Conservation (phyloP, 331 rosid species). For the Malus hybrid region DNA sequence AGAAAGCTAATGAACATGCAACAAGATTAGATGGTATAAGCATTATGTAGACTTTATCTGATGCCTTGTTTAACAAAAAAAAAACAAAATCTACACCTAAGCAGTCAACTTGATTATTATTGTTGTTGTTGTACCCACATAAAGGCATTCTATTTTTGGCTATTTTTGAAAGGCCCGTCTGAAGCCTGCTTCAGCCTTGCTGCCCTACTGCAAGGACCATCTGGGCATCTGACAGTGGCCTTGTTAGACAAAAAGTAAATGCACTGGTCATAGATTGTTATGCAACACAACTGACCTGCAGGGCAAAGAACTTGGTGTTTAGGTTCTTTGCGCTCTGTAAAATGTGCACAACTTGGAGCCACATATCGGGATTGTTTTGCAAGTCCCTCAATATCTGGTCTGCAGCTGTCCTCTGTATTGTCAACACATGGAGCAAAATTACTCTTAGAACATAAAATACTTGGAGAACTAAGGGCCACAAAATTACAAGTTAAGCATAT, state of each 20-base stretch:
- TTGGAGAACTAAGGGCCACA: neutral
- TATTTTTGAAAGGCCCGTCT: neutral
- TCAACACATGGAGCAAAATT: neutral
- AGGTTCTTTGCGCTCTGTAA: conserved; percentile 69
- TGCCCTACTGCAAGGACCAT: neutral
- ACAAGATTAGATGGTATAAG: neutral
- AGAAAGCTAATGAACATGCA: neutral
- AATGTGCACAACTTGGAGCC: conserved; percentile 99
- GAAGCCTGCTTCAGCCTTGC: neutral
- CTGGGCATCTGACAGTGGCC: neutral
- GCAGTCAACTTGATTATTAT: neutral
- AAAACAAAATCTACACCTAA: neutral
- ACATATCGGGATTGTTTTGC: conserved; percentile 91
- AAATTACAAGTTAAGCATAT: neutral
- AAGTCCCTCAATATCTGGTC: conserved; percentile 86
- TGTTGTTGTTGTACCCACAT: neutral
- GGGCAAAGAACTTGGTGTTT: conserved; percentile 94
- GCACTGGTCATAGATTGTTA: neutral
- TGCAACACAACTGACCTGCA: conserved; percentile 60
- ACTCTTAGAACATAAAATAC: neutral
- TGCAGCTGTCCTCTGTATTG: conserved; percentile 83
- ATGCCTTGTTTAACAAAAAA: neutral
- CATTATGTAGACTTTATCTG: neutral
- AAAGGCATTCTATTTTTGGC: neutral
- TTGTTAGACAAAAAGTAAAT: neutral